Evolutionary conservation across 2,329 filamentous ascomycete species (phyloP), one percentile per base, ranked within the genome.

Genomic region (Trichocomaceae sp.): DNA sequence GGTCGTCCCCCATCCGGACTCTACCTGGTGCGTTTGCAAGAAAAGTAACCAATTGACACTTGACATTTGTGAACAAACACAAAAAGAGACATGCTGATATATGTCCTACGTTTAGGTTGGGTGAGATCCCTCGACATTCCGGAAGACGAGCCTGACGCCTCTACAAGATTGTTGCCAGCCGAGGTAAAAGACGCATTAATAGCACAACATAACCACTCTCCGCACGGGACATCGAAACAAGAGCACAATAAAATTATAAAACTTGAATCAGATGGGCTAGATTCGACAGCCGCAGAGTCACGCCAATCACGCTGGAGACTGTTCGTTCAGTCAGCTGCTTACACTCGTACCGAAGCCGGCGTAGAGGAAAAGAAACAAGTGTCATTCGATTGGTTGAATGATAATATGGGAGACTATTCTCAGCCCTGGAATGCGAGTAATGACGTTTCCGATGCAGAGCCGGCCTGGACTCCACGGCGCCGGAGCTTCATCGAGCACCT

Each of bases 401-500:
- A 72, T 52, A 72, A 78, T 54, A 62, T 73, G 37, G 71, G 70
- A 19, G 70, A 76, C 58, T 77, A 75, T 56, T 73, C 72, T 5
- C 66, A 68, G 35, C 75, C 75, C 20, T 86, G 83, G 82, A 71
- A 80, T 46, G 77, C 77, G 15, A 51, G 46, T 19, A 45, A 69
- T 66, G 42, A 66, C 69, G 69, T 72, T 44, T 75, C 77, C 23
- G 79, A 82, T 59, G 71, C 77, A 56, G 76, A 79, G 26, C 75
- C 79, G 37, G 73, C 54, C 20, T 75, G 71, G 58, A 79, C 76
- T 66, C 68, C 70, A 20, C 77, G 78, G 61, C 74, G 78, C 49
- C 73, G 79, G 61, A 74, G 75, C 56, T 79, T 77, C 71, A 70
- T 79, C 58, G 81, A 83, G 66, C 80, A 83, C 54, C 71, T 86